These are phyloP conservation scores for Barnettozyma sucrosica DNA, from an alignment of 805 yeast species.

Conservation along the genomic window DNA sequence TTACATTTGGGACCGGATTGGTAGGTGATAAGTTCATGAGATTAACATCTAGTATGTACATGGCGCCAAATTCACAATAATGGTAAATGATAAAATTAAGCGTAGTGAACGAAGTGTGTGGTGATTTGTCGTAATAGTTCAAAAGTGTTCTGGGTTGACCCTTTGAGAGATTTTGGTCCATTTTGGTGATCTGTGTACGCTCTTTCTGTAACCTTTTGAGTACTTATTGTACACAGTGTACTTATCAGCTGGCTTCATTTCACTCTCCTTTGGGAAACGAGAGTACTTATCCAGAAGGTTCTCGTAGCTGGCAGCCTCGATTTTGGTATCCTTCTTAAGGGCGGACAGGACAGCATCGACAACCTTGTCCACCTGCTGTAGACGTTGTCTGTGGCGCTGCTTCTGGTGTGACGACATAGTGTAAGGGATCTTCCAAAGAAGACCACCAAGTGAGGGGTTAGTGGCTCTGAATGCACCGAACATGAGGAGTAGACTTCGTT, in stretches of 20 bases:
- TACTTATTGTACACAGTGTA: conserved; percentile 80
- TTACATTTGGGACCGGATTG: conserved; percentile 64
- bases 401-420: conserved; percentile 77
- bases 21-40: neutral
- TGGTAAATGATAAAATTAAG: neutral
- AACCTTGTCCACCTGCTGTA: conserved; percentile 75
- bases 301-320: conserved; percentile 5
- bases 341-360: conserved; percentile 58
- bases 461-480: conserved; percentile 71
- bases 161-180: conserved; percentile 86
- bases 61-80: neutral
- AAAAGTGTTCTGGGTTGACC: conserved; percentile 53
- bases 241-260: conserved; percentile 79
- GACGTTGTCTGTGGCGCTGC: conserved; percentile 75
- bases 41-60: conserved; percentile 18
- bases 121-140: neutral
- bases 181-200: conserved; percentile 81
- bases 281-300: conserved; percentile 27
- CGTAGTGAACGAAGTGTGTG: neutral
- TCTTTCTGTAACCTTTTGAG: conserved; percentile 76
- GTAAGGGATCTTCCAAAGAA: conserved; percentile 75
- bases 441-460: conserved; percentile 57
- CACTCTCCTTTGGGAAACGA: conserved; percentile 70
- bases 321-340: conserved; percentile 25
- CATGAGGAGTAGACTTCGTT: conserved; percentile 27